Evolutionary conservation across 345 rosid genomes (phyloP).

Genomic region (Gossypium anomalum): DNA sequence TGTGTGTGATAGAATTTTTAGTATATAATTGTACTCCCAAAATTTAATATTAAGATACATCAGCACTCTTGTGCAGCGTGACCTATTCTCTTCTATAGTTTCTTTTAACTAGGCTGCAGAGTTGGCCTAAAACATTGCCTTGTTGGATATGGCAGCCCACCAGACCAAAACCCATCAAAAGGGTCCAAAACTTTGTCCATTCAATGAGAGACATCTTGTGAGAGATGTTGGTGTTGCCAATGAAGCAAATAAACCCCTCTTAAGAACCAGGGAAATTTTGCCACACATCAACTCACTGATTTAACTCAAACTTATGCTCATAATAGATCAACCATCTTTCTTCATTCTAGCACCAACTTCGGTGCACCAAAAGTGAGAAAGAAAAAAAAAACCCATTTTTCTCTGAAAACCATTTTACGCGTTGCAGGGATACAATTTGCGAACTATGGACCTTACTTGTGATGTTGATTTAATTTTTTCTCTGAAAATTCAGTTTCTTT

Average conservation of each 20-base stretch:
- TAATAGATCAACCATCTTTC: not conserved
- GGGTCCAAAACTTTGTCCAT: conserved; percentile 9
- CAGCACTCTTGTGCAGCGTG: not conserved
- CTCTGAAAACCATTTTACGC: not conserved
- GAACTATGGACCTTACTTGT: not conserved
- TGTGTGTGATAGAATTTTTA: no score
- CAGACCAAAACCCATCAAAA: conserved; percentile 3
- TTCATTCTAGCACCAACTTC: not conserved
- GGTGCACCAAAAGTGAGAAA: not conserved
- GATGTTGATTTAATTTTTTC: not conserved
- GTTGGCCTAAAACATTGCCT: not conserved
- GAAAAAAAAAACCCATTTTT: not conserved
- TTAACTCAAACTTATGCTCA: not conserved
- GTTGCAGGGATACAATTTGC: no score
- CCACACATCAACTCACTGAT: not conserved
- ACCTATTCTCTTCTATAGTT: not conserved
- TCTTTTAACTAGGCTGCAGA: not conserved
- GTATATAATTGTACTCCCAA: no score
- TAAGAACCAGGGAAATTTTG: not conserved
- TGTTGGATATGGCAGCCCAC: not conserved
- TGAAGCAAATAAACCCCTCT: not conserved
- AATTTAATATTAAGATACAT: no score
- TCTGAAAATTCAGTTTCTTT: not conserved
- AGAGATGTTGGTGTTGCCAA: not conserved
- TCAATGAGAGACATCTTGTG: not conserved